Percentiles rank a stretch among this genome's conserved stretches.
Evolutionary conservation across 495 filamentous ascomycete species (phyloP).

Genomic region (Tuber melanosporum): DNA sequence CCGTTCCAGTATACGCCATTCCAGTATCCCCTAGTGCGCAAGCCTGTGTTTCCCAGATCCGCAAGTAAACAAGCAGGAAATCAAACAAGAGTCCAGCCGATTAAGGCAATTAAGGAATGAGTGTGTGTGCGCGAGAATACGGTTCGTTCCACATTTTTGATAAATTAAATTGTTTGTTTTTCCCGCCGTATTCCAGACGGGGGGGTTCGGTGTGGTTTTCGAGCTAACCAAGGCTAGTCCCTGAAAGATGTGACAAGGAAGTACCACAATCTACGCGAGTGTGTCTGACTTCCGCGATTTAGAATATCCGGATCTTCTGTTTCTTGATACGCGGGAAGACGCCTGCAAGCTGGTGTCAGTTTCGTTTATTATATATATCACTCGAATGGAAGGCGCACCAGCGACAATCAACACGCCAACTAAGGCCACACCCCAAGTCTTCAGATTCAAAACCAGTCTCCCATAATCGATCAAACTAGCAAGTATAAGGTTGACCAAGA

Average conservation of each 20-base stretch:
- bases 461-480: constrained; percentile 71
- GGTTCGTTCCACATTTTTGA: background rate
- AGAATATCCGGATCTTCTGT: constrained; percentile 67
- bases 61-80: background rate
- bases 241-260: background rate
- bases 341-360: constrained; percentile 45
- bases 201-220: background rate
- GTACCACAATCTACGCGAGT: background rate
- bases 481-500: constrained; percentile 65
- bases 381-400: constrained; percentile 17
- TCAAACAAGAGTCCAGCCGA: background rate
- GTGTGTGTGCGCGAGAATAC: background rate
- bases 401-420: constrained; percentile 54
- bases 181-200: background rate
- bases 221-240: background rate
- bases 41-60: background rate
- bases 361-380: background rate
- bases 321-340: constrained; percentile 72
- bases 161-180: background rate
- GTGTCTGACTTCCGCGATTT: background rate
- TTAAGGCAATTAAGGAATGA: background rate
- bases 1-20: background rate
- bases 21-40: background rate
- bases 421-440: constrained; percentile 64
- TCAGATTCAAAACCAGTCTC: constrained; percentile 55